Evolutionary conservation across 805 yeast species (phyloP), one percentile per base, ranked within the genome.

Genomic region (Wickerhamomyces chambardii): DNA sequence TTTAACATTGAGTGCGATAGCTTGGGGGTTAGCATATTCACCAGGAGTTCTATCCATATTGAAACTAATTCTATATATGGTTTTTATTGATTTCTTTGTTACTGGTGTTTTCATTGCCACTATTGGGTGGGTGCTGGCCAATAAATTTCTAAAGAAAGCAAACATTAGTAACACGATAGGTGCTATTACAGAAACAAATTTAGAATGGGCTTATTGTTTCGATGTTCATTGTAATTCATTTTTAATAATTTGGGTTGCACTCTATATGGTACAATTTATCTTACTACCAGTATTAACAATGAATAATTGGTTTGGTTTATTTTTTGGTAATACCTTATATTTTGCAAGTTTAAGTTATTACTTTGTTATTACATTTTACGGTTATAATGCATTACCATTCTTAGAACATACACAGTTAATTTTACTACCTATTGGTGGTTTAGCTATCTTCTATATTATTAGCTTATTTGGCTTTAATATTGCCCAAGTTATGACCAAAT

Each of bases 171-270:
- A 46, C 10, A 43, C 47, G 10, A 56, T 59, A 4, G 56, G 55
- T 22, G 53, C 49, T 11, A 43, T 48, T 11, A 34, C 47, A n/a
- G 65, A 61, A 24, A 64, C 59, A 18, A 60, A 66, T 29, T 61
- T 85, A 36, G 96, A 89, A 53, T 89, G 96, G 96, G 87, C 90
- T 1, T 87, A 85, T 54, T 86, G 96, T 61, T 89, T 89, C 53
- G 97, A 87, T 50, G 79, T 87, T 19, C 97, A 89, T 59, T 85
- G 95, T 63, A 89, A 89, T 56, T 73, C 95, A n/a, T 86, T 83
- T 53, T 60, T 86, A 42, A 64, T 80, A 14, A 77, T 86, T 30
- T 85, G 95, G 95, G 68, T 84, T 35, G 58, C 73, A 34, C 63
- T 86, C 27, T 84, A 86, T 55, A 67, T 85, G 42, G 40, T 84